Base-by-base conservation (phyloP, 2,329 filamentous ascomycete genomes). In the Scedosporium boydii region DNA sequence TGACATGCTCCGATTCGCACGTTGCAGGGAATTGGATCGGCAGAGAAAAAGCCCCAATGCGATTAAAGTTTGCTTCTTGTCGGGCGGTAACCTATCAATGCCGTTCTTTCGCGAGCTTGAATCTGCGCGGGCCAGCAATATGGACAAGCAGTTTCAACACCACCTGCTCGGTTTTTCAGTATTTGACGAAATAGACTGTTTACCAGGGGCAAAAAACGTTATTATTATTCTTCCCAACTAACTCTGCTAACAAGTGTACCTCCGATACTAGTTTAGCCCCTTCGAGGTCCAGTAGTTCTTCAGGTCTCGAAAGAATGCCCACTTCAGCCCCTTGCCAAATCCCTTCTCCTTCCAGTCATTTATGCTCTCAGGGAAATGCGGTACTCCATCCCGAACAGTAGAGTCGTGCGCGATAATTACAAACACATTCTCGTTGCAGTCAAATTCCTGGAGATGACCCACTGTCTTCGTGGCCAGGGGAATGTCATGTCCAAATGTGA, bases 391-490 rank as follows among this genome's bases (percentile, higher is more conserved):
- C 4, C 51, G 12, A 0, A 70, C 59, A 3, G 68, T 63, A 2
- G 59, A 41, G 26, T 72, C 69, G 48, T 72, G 69, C 18, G 69
- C 69, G 2, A 68, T 63, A 14, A 69, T 59, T 3, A 69, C 64
- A 23, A 70, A 66, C 0, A 72, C 59, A 14, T 70, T 64, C 1
- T 68, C 66, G 6, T 65, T 27, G 7, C 65, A 67, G 62, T 72
- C 69, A 3, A 68, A 48, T 27, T 66, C 62, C 41, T 67, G 60
- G 10, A 69, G 38, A 38, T 57, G 61, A 4, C 59, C 58, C 7
- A 64, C 61, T 1, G 59, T 62, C 34, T 61, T 60, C n/a, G 62
- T 62, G 10, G 66, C 66, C 26, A 68, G 59, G 3, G 66, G 67
- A 23, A 69, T 62, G 26, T 69, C 66, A 6, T 65, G 59, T 2